phyloP scores from a whole-genome alignment of 2,329 filamentous ascomycete species.

The Immersiporthe knoxdaviesiana region DNA sequence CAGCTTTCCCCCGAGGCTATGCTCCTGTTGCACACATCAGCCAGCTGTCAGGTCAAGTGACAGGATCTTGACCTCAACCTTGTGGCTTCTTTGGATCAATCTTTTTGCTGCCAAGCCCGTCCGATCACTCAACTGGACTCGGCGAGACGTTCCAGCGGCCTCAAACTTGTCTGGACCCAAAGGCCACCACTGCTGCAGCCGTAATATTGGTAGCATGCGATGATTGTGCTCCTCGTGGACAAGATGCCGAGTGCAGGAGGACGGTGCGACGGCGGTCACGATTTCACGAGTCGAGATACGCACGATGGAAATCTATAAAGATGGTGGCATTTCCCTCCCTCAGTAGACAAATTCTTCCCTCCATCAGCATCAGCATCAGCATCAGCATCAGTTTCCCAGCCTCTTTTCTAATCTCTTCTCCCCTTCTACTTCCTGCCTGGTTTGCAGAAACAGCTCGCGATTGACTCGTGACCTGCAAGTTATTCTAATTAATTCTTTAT shows the following conservation, averaged over 20 bases:
- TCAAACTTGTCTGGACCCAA: constrained; percentile 24
- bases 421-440: constrained; percentile 24
- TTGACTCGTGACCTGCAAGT: constrained; percentile 23
- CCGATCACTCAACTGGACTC: constrained; percentile 16
- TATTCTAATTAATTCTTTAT: constrained; percentile 7
- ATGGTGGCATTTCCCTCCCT: neutral
- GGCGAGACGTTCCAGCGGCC: constrained; percentile 23
- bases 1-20: neutral
- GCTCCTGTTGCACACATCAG: neutral
- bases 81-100: neutral
- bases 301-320: constrained; percentile 19
- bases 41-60: constrained; percentile 4
- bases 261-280: neutral
- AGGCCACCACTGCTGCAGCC: neutral
- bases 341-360: constrained; percentile 4
- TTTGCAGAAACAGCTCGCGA: constrained; percentile 27
- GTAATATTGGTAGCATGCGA: neutral
- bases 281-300: neutral
- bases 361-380: constrained; percentile 28
- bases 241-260: neutral
- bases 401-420: neutral
- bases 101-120: constrained; percentile 15
- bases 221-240: neutral
- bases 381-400: constrained; percentile 27
- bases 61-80: neutral